Conservation (phyloP, 495 filamentous ascomycete species). For the Staphylotrichum longicolle region DNA sequence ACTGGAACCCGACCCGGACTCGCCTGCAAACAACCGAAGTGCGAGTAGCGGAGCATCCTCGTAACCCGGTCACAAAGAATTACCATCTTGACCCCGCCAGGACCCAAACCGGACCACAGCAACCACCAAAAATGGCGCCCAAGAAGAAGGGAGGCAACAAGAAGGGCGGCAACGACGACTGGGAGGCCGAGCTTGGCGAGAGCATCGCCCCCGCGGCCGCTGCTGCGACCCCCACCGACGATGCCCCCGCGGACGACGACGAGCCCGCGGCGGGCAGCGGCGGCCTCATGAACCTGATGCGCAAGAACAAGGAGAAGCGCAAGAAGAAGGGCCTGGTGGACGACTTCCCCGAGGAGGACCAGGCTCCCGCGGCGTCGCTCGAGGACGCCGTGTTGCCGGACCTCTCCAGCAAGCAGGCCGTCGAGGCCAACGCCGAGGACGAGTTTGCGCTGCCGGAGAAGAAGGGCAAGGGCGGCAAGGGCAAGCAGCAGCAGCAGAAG, state of each 20-base stretch:
- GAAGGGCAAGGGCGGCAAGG: conserved; percentile 91
- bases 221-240: conserved; percentile 38
- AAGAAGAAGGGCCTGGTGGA: conserved; percentile 85
- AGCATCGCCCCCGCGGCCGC: conserved; percentile 46
- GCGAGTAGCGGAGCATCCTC: neutral
- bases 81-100: neutral
- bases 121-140: conserved; percentile 64
- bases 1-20: too few relatives aligned
- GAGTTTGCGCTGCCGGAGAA: conserved; percentile 83
- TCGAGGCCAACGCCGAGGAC: conserved; percentile 82
- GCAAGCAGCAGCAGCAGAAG: conserved; percentile 73
- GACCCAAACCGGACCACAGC: neutral
- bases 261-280: conserved; percentile 52
- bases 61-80: conserved; percentile 5
- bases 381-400: conserved; percentile 48
- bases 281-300: conserved; percentile 80
- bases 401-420: conserved; percentile 68
- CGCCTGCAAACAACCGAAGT: neutral
- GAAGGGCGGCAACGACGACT: conserved; percentile 77
- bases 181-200: conserved; percentile 95
- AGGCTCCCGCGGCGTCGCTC: conserved; percentile 41
- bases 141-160: conserved; percentile 95
- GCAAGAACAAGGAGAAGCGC: conserved; percentile 88
- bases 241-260: conserved; percentile 48
- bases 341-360: conserved; percentile 73